Conservation (phyloP, 257 asterid genomes). For the Penstemon barbatus region DNA sequence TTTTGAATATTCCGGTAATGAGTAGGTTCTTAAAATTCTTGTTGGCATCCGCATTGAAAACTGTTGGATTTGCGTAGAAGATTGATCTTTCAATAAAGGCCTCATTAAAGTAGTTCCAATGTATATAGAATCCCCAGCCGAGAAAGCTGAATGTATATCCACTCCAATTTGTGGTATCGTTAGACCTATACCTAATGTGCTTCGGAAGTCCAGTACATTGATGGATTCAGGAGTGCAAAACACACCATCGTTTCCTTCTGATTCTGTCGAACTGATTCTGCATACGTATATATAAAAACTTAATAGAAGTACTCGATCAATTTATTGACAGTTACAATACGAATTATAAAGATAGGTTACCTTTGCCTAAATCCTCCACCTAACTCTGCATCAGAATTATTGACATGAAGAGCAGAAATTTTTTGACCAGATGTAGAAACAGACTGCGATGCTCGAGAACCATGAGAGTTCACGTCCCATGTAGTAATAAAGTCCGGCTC, state of each 20-base stretch:
- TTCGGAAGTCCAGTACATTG: conserved; percentile 51
- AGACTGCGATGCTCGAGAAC: conserved; percentile 41
- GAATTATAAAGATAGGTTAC: conserved; percentile 19
- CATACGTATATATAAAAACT: not conserved
- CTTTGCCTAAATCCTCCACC: conserved; percentile 63
- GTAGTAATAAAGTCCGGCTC: conserved; percentile 46
- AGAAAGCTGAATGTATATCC: conserved; percentile 43
- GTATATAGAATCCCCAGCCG: conserved; percentile 45
- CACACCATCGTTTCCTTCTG: conserved; percentile 54
- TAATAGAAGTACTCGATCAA: no score
- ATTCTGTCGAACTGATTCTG: conserved; percentile 51
- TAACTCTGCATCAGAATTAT: conserved; percentile 58
- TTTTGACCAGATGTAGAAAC: conserved; percentile 41
- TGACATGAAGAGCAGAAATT: conserved; percentile 49
- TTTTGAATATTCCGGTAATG: conserved; percentile 35
- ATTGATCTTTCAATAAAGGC: conserved; percentile 39
- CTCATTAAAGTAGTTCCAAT: conserved; percentile 48
- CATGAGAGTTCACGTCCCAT: conserved; percentile 50
- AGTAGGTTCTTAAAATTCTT: conserved; percentile 35
- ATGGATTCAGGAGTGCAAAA: conserved; percentile 55
- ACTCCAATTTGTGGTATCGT: conserved; percentile 51
- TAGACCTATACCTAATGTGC: conserved; percentile 47
- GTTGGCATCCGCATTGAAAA: conserved; percentile 44
- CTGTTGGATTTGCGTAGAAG: conserved; percentile 43
- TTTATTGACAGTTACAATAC: no score